phyloP scores from a whole-genome alignment of 257 asterid genomes.

The Nicotiana undulata region DNA sequence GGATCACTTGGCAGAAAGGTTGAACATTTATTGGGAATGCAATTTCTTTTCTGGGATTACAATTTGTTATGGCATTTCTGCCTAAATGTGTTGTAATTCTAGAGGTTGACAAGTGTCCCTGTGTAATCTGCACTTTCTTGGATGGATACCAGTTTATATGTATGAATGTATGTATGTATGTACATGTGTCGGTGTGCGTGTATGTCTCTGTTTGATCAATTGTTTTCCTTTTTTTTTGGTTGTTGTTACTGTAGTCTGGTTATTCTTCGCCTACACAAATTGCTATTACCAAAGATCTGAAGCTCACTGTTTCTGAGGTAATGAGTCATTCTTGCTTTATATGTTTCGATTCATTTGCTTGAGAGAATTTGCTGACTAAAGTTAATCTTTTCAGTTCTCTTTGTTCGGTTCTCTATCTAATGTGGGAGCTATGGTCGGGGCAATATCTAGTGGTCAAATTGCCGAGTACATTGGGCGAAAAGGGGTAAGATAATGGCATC shows the following conservation, averaged over 20 bases:
- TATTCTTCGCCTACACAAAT: conserved; percentile 86
- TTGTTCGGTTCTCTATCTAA: conserved; percentile 83
- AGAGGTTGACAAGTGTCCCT: background rate
- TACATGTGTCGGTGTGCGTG: conserved; percentile 1
- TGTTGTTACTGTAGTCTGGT: conserved; percentile 57
- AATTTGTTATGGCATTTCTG: no score
- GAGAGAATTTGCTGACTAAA: background rate
- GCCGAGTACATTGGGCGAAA: conserved; percentile 94
- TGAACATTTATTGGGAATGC: background rate
- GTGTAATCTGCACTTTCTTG: background rate
- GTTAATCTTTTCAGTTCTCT: conserved; percentile 57
- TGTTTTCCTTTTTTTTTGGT: background rate
- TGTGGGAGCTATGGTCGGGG: conserved; percentile 99
- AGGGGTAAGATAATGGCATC: conserved; percentile 45
- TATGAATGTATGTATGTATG: background rate
- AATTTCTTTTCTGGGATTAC: no score
- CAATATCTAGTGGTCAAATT: conserved; percentile 93
- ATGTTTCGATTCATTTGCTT: background rate
- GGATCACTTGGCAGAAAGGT: background rate
- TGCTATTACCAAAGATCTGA: conserved; percentile 59
- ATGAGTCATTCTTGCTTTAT: background rate
- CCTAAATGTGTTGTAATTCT: background rate
- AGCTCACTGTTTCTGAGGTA: conserved; percentile 74
- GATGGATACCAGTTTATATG: background rate
- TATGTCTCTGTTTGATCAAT: conserved; percentile 1